Evolutionary conservation across 148 eudicot genomes (phyloP), one percentile per base, ranked within the genome.

Genomic region (Fagopyrum tataricum): DNA sequence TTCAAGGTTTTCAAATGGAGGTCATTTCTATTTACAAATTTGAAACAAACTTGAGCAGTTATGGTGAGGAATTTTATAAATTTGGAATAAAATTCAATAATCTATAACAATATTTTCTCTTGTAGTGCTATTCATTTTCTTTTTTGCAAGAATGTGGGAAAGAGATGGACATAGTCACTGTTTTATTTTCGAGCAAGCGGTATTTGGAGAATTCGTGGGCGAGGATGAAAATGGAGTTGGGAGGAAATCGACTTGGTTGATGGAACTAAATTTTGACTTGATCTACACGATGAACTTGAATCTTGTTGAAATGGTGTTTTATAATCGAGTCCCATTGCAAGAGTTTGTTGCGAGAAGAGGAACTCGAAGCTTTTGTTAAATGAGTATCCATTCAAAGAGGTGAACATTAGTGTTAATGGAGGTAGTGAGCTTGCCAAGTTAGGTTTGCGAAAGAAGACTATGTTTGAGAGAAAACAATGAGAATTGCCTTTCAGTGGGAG

Each of bases 201-300:
- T 89, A 96, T 4, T 72, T 94, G 5, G 67, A 71, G 39, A 80
- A 41, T 88, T 83, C 68, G 87, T 91, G 75, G 72, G 78, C 47
- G 40, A 77, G 67, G 55, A 52, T 20, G 69, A 73, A 15, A 67
- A 44, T 39, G 46, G 44, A 6, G 13, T 47, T 10, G 23, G 44
- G 76, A n/a, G 67, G 23, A 51, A 75, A 74, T 43, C 41, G 7
- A 72, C 37, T 55, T 78, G 83, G 42, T 67, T 78, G 44, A 78
- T 87, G 72, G 88, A 84, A 69, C 98, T 97, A 17, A 77, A 76
- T 72, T 70, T 94, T 72, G 97, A 91, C 75, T 84, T 84, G 75
- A 83, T 78, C 41, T 87, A 76, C 48, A 86, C 77, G 17, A 81
- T 94, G 96, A 84, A 79, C 10, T 67, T 79, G 20, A 77, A 80